Percentiles rank a stretch among this genome's conserved stretches.
Evolutionary conservation across 768 basidiomycete species (phyloP).

Genomic region (Mycena kentingensis): DNA sequence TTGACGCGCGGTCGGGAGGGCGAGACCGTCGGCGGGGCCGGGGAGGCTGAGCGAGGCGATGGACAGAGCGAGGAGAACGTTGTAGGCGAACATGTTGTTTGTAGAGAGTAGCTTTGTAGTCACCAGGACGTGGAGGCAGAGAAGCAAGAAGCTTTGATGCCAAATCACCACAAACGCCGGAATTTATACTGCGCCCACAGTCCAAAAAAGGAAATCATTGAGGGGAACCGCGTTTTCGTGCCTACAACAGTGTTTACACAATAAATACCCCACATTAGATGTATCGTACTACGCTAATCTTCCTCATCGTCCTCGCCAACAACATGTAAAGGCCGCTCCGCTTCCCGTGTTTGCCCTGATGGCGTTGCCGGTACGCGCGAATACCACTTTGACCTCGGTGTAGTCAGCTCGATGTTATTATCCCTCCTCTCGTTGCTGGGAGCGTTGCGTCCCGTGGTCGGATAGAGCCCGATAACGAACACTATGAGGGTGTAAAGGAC

Average conservation of each 20-base stretch:
- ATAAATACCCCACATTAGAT: neutral
- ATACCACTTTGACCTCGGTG: conserved; percentile 59
- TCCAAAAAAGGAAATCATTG: no score
- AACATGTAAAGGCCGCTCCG: conserved; percentile 25
- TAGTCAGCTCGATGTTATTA: conserved; percentile 45
- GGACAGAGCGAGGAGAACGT: neutral
- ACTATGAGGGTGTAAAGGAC: conserved; percentile 73
- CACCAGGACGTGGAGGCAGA: neutral
- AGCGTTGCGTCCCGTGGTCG: conserved; percentile 62
- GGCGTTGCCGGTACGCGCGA: conserved; percentile 54
- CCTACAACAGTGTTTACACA: no score
- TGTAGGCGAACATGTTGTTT: neutral
- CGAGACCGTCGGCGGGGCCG: neutral
- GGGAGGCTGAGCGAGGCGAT: neutral
- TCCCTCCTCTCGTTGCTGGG: conserved; percentile 22
- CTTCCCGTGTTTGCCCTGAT: conserved; percentile 11
- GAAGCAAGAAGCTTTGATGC: neutral
- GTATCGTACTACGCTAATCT: conserved; percentile 16
- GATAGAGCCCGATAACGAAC: conserved; percentile 69
- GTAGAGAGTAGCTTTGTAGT: neutral
- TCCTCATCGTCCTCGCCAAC: conserved; percentile 39
- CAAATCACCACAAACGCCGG: no score
- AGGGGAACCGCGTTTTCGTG: no score
- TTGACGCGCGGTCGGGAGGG: neutral
- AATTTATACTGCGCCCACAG: no score